These are phyloP conservation scores for Stellera chamaejasme DNA, from an alignment of 345 rosid species.

Conservation along the genomic window DNA sequence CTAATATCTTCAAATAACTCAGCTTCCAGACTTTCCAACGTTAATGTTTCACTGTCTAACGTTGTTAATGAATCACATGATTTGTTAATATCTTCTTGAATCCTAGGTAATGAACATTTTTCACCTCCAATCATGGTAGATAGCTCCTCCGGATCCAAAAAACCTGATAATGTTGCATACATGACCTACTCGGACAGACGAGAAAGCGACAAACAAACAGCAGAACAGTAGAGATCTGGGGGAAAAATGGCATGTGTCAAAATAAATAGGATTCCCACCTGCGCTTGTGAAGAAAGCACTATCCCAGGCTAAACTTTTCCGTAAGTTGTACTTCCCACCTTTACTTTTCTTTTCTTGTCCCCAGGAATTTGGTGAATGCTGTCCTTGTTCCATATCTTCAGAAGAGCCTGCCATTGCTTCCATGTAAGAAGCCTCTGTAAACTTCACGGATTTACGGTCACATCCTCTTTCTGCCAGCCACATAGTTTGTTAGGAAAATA, in stretches of 20 bases:
- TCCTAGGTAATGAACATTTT: slow-evolving; percentile 38
- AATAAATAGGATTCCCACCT: slow-evolving; percentile 25
- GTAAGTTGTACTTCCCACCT: slow-evolving; percentile 50
- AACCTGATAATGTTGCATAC: slow-evolving; percentile 36
- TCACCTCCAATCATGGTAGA: slow-evolving; percentile 52
- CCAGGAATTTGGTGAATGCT: slow-evolving; percentile 31
- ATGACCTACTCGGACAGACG: background rate
- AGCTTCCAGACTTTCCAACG: slow-evolving; percentile 35
- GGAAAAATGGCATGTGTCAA: background rate
- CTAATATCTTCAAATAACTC: slow-evolving; percentile 68
- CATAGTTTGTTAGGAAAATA: slow-evolving; percentile 5
- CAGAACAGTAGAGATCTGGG: background rate
- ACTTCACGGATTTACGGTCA: slow-evolving; percentile 24
- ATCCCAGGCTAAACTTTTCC: slow-evolving; percentile 95
- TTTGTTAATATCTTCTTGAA: slow-evolving; percentile 58
- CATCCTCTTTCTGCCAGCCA: slow-evolving; percentile 26
- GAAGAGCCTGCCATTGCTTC: slow-evolving; percentile 16
- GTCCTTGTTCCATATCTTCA: slow-evolving; percentile 23
- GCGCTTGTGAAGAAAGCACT: slow-evolving; percentile 92
- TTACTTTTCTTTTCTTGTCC: slow-evolving; percentile 29
- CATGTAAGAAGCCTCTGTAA: slow-evolving; percentile 23
- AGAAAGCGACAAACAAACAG: background rate
- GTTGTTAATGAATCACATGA: slow-evolving; percentile 80
- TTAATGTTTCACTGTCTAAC: slow-evolving; percentile 54
- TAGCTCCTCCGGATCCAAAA: slow-evolving; percentile 83